These are phyloP conservation scores for Gossypium australe DNA, from an alignment of 345 rosid species.

Conservation along the genomic window DNA sequence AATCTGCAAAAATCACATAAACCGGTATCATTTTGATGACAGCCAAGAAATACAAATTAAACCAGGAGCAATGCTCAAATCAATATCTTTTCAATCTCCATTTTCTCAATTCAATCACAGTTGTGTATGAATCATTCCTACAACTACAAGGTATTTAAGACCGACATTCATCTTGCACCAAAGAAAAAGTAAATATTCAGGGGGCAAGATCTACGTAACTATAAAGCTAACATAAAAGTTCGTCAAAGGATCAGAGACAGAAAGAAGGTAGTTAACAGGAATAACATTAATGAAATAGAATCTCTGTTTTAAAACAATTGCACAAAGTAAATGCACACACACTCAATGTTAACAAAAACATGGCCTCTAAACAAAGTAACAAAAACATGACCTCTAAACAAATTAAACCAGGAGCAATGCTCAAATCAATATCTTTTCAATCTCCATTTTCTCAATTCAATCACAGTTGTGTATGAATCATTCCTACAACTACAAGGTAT, in stretches of 20 bases:
- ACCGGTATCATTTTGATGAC: slow-evolving; percentile 13
- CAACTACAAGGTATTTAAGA: background rate
- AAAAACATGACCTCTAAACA: background rate
- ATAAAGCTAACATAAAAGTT: background rate
- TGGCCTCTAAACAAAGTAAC: background rate
- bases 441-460: background rate
- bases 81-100: background rate
- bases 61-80: background rate
- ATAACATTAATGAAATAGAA: too few relatives aligned
- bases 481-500: background rate
- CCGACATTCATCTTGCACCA: background rate
- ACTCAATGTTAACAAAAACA: background rate
- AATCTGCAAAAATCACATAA: slow-evolving; percentile 51
- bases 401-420: background rate
- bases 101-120: background rate
- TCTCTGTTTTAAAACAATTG: too few relatives aligned
- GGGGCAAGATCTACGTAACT: background rate
- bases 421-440: background rate
- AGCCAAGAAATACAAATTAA: background rate
- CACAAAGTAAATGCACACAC: background rate
- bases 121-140: background rate
- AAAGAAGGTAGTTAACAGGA: too few relatives aligned
- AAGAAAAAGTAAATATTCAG: background rate
- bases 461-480: background rate
- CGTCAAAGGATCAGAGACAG: too few relatives aligned